These are phyloP conservation scores for Verticillium dahliae DNA, from an alignment of 2,329 filamentous ascomycete genomes.

Conservation along the genomic window DNA sequence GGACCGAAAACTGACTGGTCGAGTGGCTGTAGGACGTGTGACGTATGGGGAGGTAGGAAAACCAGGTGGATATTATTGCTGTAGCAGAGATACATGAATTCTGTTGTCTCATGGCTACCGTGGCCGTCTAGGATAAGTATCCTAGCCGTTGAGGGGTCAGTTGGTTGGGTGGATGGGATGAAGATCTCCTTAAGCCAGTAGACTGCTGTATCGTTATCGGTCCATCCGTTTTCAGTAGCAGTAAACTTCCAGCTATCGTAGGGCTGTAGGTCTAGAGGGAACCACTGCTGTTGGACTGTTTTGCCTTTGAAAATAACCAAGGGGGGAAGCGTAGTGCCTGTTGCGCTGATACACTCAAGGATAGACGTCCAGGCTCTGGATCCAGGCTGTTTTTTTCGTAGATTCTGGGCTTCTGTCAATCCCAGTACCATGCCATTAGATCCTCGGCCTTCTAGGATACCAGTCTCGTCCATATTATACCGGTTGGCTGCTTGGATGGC, in stretches of 20 bases:
- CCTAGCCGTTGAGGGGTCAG: neutral
- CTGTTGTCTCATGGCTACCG: neutral
- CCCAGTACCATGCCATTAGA: neutral
- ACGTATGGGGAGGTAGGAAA: slow-evolving; percentile 17
- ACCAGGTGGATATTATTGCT: slow-evolving; percentile 12
- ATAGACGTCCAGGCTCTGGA: too few relatives aligned
- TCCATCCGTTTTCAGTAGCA: slow-evolving; percentile 1
- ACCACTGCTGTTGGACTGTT: too few relatives aligned
- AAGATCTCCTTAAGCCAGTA: slow-evolving; percentile 2
- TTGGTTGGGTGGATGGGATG: neutral
- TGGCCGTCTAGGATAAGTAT: slow-evolving; percentile 14
- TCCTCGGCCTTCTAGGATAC: neutral
- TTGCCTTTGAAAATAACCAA: too few relatives aligned
- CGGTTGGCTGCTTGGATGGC: neutral
- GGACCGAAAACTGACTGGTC: slow-evolving; percentile 6
- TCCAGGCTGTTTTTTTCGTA: too few relatives aligned
- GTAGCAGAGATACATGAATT: slow-evolving; percentile 14
- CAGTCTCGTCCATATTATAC: neutral
- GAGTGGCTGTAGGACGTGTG: slow-evolving; percentile 13
- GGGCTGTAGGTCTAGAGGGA: neutral
- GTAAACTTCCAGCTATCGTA: slow-evolving; percentile 1
- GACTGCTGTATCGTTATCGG: neutral
- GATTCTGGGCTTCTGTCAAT: neutral
- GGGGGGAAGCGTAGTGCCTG: too few relatives aligned
- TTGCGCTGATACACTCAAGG: too few relatives aligned